phyloP scores from a whole-genome alignment of 139 green algal species.

The Chlorella sp. region DNA sequence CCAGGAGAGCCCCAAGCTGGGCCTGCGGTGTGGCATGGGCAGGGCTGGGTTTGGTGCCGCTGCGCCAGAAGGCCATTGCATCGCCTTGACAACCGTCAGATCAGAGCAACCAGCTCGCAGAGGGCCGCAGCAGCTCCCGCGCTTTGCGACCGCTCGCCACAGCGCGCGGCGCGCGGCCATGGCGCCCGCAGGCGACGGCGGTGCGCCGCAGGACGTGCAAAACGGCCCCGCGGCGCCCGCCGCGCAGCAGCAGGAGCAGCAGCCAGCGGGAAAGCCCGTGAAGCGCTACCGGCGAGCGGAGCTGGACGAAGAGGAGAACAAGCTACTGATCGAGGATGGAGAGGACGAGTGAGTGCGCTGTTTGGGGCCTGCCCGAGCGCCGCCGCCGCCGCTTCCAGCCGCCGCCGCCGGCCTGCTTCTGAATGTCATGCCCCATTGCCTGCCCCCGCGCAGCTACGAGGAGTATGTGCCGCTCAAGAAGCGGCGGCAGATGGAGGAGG shows the following conservation, averaged over 20 bases:
- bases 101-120: too few relatives aligned
- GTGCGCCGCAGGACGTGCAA: constrained; percentile 15
- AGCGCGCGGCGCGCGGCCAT: neutral
- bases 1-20: too few relatives aligned
- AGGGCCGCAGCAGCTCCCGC: too few relatives aligned
- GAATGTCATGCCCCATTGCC: neutral
- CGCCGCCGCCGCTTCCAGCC: neutral
- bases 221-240: constrained; percentile 10
- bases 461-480: constrained; percentile 94
- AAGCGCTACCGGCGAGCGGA: constrained; percentile 74
- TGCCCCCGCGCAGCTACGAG: constrained; percentile 47
- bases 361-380: neutral
- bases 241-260: neutral
- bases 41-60: too few relatives aligned
- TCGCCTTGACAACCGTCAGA: too few relatives aligned
- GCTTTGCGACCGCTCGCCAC: too few relatives aligned
- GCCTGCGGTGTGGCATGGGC: too few relatives aligned
- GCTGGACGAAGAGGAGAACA: constrained; percentile 69
- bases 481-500: constrained; percentile 72
- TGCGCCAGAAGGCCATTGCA: too few relatives aligned
- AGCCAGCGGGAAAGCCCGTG: neutral
- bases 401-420: neutral
- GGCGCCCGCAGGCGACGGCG: neutral
- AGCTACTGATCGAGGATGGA: constrained; percentile 50
- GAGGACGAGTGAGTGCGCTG: constrained; percentile 37